Conservation (phyloP, 768 basidiomycete species). For the Russula compacta region DNA sequence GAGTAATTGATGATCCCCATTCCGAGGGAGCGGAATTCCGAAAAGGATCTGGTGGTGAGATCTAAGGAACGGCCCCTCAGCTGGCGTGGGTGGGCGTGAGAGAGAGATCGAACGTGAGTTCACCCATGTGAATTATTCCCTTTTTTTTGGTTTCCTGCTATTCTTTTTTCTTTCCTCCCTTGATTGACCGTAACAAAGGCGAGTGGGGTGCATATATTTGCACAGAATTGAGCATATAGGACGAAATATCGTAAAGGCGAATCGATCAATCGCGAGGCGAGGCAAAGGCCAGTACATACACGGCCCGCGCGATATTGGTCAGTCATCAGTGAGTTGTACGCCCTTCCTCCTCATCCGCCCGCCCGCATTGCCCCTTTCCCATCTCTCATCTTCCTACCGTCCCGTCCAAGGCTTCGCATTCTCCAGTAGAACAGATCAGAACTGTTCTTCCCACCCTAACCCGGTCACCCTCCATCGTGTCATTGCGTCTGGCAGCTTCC, state of each 20-base stretch:
- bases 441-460: background rate
- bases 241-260: background rate
- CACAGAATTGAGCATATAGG: background rate
- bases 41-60: conserved; percentile 2
- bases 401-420: background rate
- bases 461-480: background rate
- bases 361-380: conserved; percentile 12
- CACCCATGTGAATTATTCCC: conserved; percentile 1
- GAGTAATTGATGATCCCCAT: conserved; percentile 12
- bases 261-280: background rate
- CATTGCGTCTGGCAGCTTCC: background rate
- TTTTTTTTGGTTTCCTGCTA: background rate
- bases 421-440: background rate
- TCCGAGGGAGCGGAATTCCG: conserved; percentile 6
- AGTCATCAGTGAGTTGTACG: too few species aligned
- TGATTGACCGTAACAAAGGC: too few species aligned
- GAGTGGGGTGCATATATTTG: background rate
- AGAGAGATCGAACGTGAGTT: background rate
- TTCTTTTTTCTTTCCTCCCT: background rate
- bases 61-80: conserved; percentile 14
- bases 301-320: background rate
- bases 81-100: background rate
- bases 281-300: too few species aligned
- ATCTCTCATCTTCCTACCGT: background rate
- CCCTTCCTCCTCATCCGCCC: conserved; percentile 25